A percentile compares a stretch with the other conserved stretches of the same genome.
These are phyloP conservation scores for Blumeria hordei DNA, from an alignment of 2,329 filamentous ascomycete species.

Conservation along the genomic window DNA sequence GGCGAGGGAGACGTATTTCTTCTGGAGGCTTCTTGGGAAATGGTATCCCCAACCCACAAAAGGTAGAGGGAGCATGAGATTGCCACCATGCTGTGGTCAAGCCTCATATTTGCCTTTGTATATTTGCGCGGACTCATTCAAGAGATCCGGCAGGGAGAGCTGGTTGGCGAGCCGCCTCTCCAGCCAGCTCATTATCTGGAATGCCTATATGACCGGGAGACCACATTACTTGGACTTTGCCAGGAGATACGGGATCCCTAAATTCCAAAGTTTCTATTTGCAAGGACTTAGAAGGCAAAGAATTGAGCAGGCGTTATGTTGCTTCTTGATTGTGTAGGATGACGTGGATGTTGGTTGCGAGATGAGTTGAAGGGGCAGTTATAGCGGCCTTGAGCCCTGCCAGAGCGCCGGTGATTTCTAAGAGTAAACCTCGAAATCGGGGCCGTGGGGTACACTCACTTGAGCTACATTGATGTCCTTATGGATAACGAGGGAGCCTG, in stretches of 20 bases:
- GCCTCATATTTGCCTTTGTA: background rate
- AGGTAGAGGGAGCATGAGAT: background rate
- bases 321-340: background rate
- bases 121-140: background rate
- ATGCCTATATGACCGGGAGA: background rate
- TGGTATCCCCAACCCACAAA: background rate
- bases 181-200: background rate
- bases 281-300: background rate
- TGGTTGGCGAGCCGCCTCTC: background rate
- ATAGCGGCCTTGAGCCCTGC: background rate
- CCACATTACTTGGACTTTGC: background rate
- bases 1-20: too few species aligned
- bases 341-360: background rate
- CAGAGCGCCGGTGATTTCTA: background rate
- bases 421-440: background rate
- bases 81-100: background rate
- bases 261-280: background rate
- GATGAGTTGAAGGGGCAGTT: background rate
- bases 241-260: background rate
- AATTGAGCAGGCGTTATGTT: background rate
- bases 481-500: background rate
- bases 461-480: background rate
- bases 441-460: background rate
- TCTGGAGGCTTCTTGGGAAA: background rate
- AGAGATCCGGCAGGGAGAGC: background rate